Percentiles rank a stretch among this genome's conserved stretches.
These are phyloP conservation scores for Fusarium sp. DNA, from an alignment of 2,329 filamentous ascomycete genomes.

Conservation along the genomic window DNA sequence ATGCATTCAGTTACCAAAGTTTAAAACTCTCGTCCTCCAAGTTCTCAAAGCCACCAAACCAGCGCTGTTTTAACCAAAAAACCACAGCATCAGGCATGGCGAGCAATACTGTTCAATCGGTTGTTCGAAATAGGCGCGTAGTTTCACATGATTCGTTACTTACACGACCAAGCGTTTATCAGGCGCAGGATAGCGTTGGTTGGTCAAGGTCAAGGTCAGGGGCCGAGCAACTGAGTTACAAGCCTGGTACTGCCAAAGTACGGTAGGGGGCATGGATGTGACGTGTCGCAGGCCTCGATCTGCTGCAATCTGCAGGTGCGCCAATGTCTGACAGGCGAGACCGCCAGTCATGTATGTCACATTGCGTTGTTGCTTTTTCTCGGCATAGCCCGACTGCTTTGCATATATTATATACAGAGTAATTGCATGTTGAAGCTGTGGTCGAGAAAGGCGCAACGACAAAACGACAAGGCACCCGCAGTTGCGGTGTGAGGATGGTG, in stretches of 20 bases:
- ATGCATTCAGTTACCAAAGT: neutral
- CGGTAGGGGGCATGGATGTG: constrained; percentile 1
- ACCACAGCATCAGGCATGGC: neutral
- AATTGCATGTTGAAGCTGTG: neutral
- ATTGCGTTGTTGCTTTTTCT: constrained; percentile 22
- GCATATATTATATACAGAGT: neutral
- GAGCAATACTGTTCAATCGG: neutral
- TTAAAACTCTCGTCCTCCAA: neutral
- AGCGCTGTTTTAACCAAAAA: neutral
- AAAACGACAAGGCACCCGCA: constrained; percentile 14
- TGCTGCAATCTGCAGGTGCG: constrained; percentile 5
- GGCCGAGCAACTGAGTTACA: neutral
- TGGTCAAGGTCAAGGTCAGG: neutral
- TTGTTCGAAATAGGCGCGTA: neutral
- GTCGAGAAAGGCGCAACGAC: neutral
- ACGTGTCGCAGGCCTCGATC: constrained; percentile 8
- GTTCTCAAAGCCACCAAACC: no score
- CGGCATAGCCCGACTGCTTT: neutral
- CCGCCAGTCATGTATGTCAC: constrained; percentile 5
- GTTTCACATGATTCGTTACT: neutral
- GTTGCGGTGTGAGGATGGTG: constrained; percentile 2
- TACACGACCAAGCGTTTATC: neutral
- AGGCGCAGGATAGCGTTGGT: neutral
- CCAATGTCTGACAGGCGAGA: constrained; percentile 10
- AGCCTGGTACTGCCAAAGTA: neutral